A percentile compares a stretch with the other conserved stretches of the same genome.
Evolutionary conservation across 495 filamentous ascomycete species (phyloP).

Genomic region (Coniosporium apollinis): DNA sequence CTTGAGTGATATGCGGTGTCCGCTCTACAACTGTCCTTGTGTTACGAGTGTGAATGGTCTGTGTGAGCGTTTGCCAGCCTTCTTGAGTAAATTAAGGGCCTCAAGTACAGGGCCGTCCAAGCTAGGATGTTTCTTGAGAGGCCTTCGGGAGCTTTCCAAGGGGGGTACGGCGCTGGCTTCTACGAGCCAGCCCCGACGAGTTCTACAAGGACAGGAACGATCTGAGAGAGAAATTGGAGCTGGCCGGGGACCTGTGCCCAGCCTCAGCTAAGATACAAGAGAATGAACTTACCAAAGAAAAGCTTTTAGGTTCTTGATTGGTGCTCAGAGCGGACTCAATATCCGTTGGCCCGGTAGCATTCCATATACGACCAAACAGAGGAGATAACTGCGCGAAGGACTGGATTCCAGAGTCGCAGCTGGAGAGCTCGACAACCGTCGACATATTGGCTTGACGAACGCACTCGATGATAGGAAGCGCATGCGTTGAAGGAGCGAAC

Average conservation of each 20-base stretch:
- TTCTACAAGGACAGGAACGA: too few relatives aligned
- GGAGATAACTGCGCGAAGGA: conserved; percentile 46
- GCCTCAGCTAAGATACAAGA: background rate
- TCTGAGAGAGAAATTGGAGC: background rate
- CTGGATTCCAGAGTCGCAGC: conserved; percentile 36
- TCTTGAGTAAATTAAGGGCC: too few relatives aligned
- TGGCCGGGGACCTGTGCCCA: background rate
- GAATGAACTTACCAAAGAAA: background rate
- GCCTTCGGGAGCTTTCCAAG: background rate
- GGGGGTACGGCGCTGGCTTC: background rate
- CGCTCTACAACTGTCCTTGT: too few relatives aligned
- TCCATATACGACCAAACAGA: conserved; percentile 60
- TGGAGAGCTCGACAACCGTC: conserved; percentile 18
- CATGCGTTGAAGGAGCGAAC: conserved; percentile 60
- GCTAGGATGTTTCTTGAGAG: conserved; percentile 1
- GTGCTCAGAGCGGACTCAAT: conserved; percentile 9
- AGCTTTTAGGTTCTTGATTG: conserved; percentile 17
- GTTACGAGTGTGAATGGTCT: too few relatives aligned
- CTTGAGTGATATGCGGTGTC: too few relatives aligned
- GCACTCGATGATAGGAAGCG: conserved; percentile 53
- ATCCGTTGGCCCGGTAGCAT: conserved; percentile 26
- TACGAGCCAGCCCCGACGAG: background rate
- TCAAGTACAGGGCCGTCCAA: too few relatives aligned
- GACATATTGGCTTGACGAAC: too few relatives aligned
- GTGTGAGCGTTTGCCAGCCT: too few relatives aligned